These are phyloP conservation scores for Sporothrix pseudoabietina DNA, from an alignment of 2,329 filamentous ascomycete genomes.

Conservation along the genomic window DNA sequence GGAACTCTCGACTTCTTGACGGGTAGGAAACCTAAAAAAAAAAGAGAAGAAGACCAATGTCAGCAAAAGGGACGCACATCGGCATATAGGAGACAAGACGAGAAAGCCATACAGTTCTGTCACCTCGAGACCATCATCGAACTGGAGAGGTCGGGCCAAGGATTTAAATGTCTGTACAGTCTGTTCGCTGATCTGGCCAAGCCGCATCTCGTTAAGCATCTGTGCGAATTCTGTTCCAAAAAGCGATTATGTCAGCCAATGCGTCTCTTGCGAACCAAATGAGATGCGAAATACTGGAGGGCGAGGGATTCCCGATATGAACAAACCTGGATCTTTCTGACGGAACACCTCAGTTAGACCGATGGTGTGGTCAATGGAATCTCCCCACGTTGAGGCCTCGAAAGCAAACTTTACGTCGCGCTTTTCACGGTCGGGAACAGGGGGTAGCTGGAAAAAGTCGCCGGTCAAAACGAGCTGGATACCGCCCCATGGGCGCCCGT, in stretches of 20 bases:
- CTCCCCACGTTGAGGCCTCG: conserved; percentile 87
- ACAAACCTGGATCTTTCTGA: conserved; percentile 74
- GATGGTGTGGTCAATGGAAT: conserved; percentile 92
- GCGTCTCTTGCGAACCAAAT: conserved; percentile 37
- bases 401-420: conserved; percentile 84
- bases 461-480: conserved; percentile 96
- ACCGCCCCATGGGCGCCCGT: conserved; percentile 89
- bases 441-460: conserved; percentile 96
- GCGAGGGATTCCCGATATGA: neutral
- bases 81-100: neutral
- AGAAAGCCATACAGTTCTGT: conserved; percentile 77
- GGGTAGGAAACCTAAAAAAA: conserved; percentile 71
- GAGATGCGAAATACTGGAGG: neutral
- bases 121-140: conserved; percentile 74
- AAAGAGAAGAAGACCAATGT: neutral
- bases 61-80: neutral
- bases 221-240: conserved; percentile 68
- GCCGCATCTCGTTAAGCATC: conserved; percentile 97
- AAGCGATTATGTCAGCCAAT: neutral
- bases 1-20: conserved; percentile 83
- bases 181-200: conserved; percentile 75
- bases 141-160: conserved; percentile 69
- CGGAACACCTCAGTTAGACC: conserved; percentile 94
- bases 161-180: conserved; percentile 77
- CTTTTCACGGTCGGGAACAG: conserved; percentile 77